Evolutionary conservation across 768 basidiomycete genomes (phyloP), one percentile per base, ranked within the genome.

Genomic region (Mrakia gelida): DNA sequence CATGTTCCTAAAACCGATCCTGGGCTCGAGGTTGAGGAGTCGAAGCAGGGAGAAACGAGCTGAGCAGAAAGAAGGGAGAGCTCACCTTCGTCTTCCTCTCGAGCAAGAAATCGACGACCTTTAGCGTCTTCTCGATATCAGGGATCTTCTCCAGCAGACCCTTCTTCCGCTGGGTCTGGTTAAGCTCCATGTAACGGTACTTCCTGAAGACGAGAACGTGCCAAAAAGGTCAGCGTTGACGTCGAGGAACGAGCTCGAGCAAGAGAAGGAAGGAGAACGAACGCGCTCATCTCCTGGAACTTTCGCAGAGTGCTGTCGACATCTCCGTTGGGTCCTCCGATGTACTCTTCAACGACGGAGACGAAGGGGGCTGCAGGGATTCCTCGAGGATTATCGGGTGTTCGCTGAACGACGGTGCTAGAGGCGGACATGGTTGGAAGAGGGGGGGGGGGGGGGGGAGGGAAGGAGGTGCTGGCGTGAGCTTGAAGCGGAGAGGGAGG

Each of bases 171-270:
- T 94, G 91, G 9, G 90, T 86, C 71, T 95, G 87, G 83, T 90
- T 95, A 23, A 89, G 86, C 81, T 98, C 96, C 96, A 99, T 98
- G 86, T 96, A 98, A 71, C 92, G 92, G 87, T 99, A 98, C 87
- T 99, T 98, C 81, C 96, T 99, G 86, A 82, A 63, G 38, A 16
- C 10, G 45, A 9, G 43, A 78, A 41, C 38, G 38, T 41, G 34
- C 49, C 32, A 43, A 5, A 73, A 38, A 16, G 45, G 49, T 76
- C 43, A 76, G 65, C n/a, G 45, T 21, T 56, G 52, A 13, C 21
- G 10, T 30, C 21, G 32, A 49, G 26, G 30, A 56, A 9, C 49
- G 45, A 45, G 45, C 45, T 45, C 6, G 28, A 54, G 28, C 26
- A n/a, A 16, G n/a, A 18, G 28, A n/a, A 72, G 41, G 54, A 70